A percentile compares a stretch with the other conserved stretches of the same genome.
phyloP scores from a whole-genome alignment of 108 stramenopile species.

The Stephanodiscus triporus region DNA sequence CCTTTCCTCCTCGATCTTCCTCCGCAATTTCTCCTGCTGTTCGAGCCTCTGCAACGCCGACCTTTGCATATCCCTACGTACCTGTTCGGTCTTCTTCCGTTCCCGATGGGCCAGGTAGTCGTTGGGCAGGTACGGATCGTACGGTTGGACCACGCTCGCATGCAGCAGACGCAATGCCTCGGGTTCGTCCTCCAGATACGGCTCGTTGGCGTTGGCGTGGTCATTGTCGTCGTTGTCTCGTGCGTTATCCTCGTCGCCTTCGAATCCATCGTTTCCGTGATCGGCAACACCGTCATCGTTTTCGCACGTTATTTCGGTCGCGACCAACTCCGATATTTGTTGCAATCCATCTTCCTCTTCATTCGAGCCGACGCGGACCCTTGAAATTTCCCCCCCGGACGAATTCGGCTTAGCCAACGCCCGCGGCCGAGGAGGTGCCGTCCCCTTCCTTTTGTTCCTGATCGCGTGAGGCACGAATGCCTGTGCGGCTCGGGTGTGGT shows the following conservation, averaged over 20 bases:
- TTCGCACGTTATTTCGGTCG: constrained; percentile 2
- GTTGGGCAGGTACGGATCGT: constrained; percentile 82
- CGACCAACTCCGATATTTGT: neutral
- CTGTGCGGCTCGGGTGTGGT: neutral
- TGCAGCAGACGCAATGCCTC: constrained; percentile 46
- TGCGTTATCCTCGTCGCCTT: neutral
- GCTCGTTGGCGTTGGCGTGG: constrained; percentile 13
- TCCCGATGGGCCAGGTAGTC: constrained; percentile 83
- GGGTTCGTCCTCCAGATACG: constrained; percentile 47
- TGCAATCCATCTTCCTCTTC: neutral
- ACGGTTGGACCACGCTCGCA: constrained; percentile 50
- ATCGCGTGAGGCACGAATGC: constrained; percentile 49
- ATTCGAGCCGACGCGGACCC: neutral
- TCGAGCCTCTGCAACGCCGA: constrained; percentile 58
- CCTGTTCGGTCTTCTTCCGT: constrained; percentile 47
- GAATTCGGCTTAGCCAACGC: neutral
- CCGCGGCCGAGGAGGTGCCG: constrained; percentile 9
- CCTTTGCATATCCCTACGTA: constrained; percentile 53
- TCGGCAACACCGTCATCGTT: neutral
- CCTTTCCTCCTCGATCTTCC: constrained; percentile 68
- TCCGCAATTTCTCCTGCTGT: constrained; percentile 55
- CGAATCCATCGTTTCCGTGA: neutral
- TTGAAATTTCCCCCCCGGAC: neutral
- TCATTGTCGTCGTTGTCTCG: constrained; percentile 17
- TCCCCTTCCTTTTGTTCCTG: constrained; percentile 34